Conservation (phyloP, 2,329 filamentous ascomycete genomes). For the Hypoxylon sp. region DNA sequence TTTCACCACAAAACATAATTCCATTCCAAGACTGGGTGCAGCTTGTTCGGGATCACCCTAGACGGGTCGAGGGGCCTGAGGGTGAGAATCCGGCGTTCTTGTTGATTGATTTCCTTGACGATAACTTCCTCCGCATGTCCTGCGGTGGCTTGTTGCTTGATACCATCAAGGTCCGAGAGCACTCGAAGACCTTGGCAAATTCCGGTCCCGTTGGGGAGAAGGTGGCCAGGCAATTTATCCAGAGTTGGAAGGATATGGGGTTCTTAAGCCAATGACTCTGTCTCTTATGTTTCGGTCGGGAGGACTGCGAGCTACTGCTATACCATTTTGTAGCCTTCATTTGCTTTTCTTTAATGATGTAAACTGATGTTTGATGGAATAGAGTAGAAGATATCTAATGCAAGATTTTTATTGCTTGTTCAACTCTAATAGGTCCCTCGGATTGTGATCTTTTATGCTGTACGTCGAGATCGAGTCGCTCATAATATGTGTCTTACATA, state of each 20-base stretch:
- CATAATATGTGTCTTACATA: not conserved
- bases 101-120: slow-evolving; percentile 53
- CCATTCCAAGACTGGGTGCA: slow-evolving; percentile 53
- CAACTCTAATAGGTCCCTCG: not conserved
- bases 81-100: slow-evolving; percentile 51
- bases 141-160: slow-evolving; percentile 53
- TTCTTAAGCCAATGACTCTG: slow-evolving; percentile 40
- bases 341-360: slow-evolving; percentile 20
- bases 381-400: slow-evolving; percentile 17
- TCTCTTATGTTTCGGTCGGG: slow-evolving; percentile 9
- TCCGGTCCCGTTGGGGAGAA: slow-evolving; percentile 45
- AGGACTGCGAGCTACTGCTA: slow-evolving; percentile 4
- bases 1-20: slow-evolving; percentile 43
- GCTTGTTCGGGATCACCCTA: slow-evolving; percentile 45
- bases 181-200: slow-evolving; percentile 47
- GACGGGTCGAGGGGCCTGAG: slow-evolving; percentile 34
- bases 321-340: slow-evolving; percentile 24
- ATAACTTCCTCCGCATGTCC: slow-evolving; percentile 53
- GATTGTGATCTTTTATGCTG: not conserved
- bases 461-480: not conserved
- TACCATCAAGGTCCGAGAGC: slow-evolving; percentile 46
- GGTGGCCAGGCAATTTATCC: slow-evolving; percentile 44
- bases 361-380: slow-evolving; percentile 5
- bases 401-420: slow-evolving; percentile 16
- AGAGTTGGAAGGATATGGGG: slow-evolving; percentile 49